phyloP scores from a whole-genome alignment of 129 eudicot genomes.

The Arctium minus region DNA sequence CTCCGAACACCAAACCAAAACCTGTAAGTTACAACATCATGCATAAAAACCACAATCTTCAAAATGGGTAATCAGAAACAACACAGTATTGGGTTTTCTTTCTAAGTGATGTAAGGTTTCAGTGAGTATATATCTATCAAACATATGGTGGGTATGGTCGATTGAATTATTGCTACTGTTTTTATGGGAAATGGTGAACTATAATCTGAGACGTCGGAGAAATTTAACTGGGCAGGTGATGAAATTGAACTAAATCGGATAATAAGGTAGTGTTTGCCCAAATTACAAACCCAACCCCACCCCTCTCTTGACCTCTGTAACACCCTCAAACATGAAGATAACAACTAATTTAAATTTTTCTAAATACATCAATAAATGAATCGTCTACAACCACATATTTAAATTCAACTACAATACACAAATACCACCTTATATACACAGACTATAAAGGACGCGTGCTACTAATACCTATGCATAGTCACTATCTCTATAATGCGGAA shows the following conservation, averaged over 20 bases:
- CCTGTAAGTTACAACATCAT: constrained; percentile 43
- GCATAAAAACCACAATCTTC: constrained; percentile 57
- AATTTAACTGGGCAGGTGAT: constrained; percentile 44
- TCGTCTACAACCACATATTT: too few relatives aligned
- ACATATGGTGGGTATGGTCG: constrained; percentile 12
- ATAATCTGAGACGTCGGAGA: constrained; percentile 38
- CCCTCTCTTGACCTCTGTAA: too few relatives aligned
- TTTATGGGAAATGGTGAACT: neutral
- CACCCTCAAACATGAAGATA: too few relatives aligned
- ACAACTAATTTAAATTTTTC: too few relatives aligned
- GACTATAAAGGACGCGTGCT: too few relatives aligned
- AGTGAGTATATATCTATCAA: constrained; percentile 31
- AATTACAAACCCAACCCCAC: neutral
- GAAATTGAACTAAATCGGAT: constrained; percentile 43
- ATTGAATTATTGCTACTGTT: neutral
- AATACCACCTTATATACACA: too few relatives aligned
- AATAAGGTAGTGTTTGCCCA: constrained; percentile 8
- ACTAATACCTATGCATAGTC: too few relatives aligned
- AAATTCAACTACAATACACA: too few relatives aligned
- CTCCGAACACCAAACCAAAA: too few relatives aligned
- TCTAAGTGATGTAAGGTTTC: constrained; percentile 27
- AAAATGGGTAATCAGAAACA: constrained; percentile 37
- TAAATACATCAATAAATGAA: too few relatives aligned
- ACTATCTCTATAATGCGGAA: too few relatives aligned
- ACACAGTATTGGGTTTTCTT: constrained; percentile 48